These are phyloP conservation scores for Mytilinidion resinicola DNA, from an alignment of 495 filamentous ascomycete genomes.

Conservation along the genomic window DNA sequence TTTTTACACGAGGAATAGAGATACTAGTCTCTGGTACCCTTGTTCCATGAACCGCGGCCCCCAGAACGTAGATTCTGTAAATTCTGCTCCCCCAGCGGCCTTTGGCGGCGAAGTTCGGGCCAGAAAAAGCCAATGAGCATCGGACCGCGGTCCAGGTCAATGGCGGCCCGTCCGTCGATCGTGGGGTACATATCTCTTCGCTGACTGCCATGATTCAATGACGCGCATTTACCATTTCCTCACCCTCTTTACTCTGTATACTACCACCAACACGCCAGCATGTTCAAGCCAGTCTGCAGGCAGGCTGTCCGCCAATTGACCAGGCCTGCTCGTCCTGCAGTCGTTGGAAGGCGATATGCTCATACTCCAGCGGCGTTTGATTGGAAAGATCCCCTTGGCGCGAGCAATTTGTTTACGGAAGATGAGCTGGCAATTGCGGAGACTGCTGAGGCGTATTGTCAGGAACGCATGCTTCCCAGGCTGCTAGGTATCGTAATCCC, in stretches of 20 bases:
- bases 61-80: too few species aligned
- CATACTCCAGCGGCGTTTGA: conserved; percentile 61
- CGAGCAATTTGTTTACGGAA: conserved; percentile 69
- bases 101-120: background rate
- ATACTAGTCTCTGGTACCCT: too few species aligned
- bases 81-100: too few species aligned
- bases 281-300: conserved; percentile 39
- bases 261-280: conserved; percentile 17
- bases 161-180: background rate
- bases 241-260: background rate
- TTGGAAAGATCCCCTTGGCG: conserved; percentile 84
- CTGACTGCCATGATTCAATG: background rate
- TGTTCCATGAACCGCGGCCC: too few species aligned
- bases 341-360: conserved; percentile 41
- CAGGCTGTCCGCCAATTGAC: conserved; percentile 35
- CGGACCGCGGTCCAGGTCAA: conserved; percentile 8
- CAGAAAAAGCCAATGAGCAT: background rate
- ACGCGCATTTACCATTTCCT: background rate
- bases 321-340: conserved; percentile 22
- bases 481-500: conserved; percentile 61
- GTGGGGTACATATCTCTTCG: background rate
- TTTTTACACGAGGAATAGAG: background rate
- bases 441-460: conserved; percentile 85
- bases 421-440: conserved; percentile 87
- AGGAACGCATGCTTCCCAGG: conserved; percentile 76